These are phyloP conservation scores for Rhizophagus clarus DNA, from an alignment of 192 early-diverging fungal species.

Conservation along the genomic window DNA sequence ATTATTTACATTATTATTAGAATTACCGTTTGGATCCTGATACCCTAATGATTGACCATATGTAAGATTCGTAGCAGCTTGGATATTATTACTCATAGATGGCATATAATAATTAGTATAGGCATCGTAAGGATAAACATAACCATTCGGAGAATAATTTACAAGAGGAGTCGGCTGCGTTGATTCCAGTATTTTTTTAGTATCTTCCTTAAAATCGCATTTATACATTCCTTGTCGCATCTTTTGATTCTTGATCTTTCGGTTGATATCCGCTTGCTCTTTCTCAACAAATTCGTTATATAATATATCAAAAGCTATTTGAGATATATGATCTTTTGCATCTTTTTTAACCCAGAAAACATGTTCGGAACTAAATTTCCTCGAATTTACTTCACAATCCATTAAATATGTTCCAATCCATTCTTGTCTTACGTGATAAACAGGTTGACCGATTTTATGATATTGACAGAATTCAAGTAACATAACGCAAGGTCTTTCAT, in stretches of 20 bases:
- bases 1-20: too few relatives aligned
- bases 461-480: slow-evolving; percentile 29
- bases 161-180: not conserved
- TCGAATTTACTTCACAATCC: not conserved
- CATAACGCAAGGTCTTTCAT: slow-evolving; percentile 20
- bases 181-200: not conserved
- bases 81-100: not conserved
- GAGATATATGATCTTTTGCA: slow-evolving; percentile 15
- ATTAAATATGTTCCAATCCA: not conserved
- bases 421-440: not conserved
- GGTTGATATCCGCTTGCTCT: not conserved
- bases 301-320: slow-evolving; percentile 17
- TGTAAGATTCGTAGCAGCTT: not conserved
- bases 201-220: not conserved
- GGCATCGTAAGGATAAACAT: not conserved
- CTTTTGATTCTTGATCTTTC: not conserved
- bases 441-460: slow-evolving; percentile 6
- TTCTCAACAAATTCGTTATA: not conserved
- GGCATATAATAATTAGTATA: not conserved
- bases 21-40: not conserved
- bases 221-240: not conserved
- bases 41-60: not conserved
- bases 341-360: slow-evolving; percentile 17
- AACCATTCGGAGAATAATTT: not conserved
- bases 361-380: slow-evolving; percentile 2